phyloP scores from a whole-genome alignment of 768 basidiomycete genomes.

The Phanerochaete carnosa region DNA sequence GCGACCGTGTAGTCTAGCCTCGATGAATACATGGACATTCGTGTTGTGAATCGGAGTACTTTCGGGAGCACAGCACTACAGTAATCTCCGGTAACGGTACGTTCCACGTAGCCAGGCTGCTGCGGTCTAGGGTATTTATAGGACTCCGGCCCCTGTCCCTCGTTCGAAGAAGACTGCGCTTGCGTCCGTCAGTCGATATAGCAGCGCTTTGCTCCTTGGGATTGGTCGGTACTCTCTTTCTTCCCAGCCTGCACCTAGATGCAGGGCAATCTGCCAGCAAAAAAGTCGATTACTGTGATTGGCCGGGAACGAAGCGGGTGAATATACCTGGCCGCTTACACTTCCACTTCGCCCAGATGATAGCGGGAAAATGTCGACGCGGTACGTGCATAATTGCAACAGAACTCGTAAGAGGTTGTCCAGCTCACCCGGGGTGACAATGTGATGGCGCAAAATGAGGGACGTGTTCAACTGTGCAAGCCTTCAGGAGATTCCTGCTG shows the following conservation, averaged over 20 bases:
- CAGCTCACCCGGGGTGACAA: constrained; percentile 46
- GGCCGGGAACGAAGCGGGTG: not conserved
- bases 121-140: constrained; percentile 31
- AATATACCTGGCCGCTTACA: constrained; percentile 70
- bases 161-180: constrained; percentile 69
- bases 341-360: constrained; percentile 74
- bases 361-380: constrained; percentile 69
- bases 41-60: not conserved
- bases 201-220: constrained; percentile 53
- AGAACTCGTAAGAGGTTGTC: constrained; percentile 60
- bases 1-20: constrained; percentile 1
- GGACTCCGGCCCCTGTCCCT: constrained; percentile 63
- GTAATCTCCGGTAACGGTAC: not conserved
- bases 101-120: not conserved
- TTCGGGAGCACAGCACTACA: not conserved
- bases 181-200: constrained; percentile 68
- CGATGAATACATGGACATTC: not conserved
- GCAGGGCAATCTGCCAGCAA: constrained; percentile 54
- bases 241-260: constrained; percentile 44
- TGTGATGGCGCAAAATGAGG: constrained; percentile 63
- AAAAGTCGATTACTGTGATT: not conserved
- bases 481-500: not conserved
- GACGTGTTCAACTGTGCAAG: constrained; percentile 45
- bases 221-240: constrained; percentile 37
- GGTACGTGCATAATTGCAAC: constrained; percentile 61